These are phyloP conservation scores for Carex myosuroides DNA, from an alignment of 176 grass and related monocot species.

Conservation along the genomic window DNA sequence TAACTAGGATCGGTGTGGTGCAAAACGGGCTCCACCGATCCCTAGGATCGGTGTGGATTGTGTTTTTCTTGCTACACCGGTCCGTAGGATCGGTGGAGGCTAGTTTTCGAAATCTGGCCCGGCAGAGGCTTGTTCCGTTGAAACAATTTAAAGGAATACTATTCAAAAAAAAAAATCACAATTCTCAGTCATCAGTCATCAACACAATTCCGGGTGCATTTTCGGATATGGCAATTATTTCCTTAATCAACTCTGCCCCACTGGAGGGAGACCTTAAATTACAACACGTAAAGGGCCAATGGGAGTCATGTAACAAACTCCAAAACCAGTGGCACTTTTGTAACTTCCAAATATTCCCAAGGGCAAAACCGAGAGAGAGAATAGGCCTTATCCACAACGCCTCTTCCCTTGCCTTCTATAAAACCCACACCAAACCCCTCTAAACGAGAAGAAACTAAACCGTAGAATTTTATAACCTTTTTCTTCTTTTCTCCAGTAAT, in stretches of 20 bases:
- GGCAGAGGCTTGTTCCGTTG: too few species aligned
- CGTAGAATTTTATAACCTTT: not conserved
- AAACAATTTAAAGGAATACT: too few species aligned
- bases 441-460: slow-evolving; percentile 11
- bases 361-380: slow-evolving; percentile 18
- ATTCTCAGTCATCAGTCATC: not conserved
- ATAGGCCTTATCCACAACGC: slow-evolving; percentile 57
- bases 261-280: not conserved
- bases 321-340: slow-evolving; percentile 8
- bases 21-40: too few species aligned
- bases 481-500: not conserved
- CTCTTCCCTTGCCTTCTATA: slow-evolving; percentile 28
- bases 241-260: not conserved
- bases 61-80: too few species aligned
- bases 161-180: too few species aligned
- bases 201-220: not conserved
- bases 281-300: slow-evolving; percentile 14
- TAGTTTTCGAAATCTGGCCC: too few species aligned
- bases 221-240: not conserved
- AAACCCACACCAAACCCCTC: slow-evolving; percentile 22
- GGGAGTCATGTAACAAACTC: not conserved
- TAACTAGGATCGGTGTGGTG: too few species aligned
- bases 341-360: not conserved
- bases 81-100: too few species aligned
- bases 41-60: too few species aligned